Base-by-base conservation (phyloP, 1,284 basidiomycete genomes). In the Ceratobasidium papillatum region DNA sequence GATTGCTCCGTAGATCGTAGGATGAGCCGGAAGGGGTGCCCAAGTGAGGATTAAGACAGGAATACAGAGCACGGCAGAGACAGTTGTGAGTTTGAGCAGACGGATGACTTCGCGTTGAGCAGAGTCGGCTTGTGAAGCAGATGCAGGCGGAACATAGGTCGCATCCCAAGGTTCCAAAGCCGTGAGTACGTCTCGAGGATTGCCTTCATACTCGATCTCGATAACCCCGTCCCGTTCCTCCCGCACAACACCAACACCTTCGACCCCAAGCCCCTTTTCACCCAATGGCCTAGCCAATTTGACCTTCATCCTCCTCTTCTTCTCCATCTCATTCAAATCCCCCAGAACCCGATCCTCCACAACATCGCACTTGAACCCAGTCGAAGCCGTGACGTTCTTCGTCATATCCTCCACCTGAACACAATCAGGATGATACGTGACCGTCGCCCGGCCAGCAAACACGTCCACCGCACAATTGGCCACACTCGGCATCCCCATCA, bases 11-110 rank as follows among this genome's bases (percentile, higher is more conserved):
- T 85, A 85, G 1, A 80, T 78, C 61, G 78, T 78, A 4, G 82
- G 80, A 56, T 80, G 79, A 51, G 77, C 64, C 7, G 81, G 82
- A 11, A 85, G 80, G 2, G 82, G 82, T 2, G 85, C 84, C 86
- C 86, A 86, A 0, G 85, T 80, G 78, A 86, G 80, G 43, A 86
- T 78, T 9, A 86, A 81, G 11, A 87, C 83, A 0, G 86, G 85
- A 45, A 86, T 81, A 22, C 83, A 83, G 25, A 86, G 78, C 22
- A 80, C 22, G 12, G 79, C 79, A 12, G 82, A 84, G 8, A 80
- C 43, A 22, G 79, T 75, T 0, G 83, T 84, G 32, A 84, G 82
- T 14, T 80, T 9, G 11, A 79, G 78, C 34, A 84, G 80, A 7
- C 77, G 73, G 11, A 79, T 79, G 12, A 84, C 69, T 27, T 78